Evolutionary conservation across 495 filamentous ascomycete genomes (phyloP), one percentile per base, ranked within the genome.

Genomic region (Neurospora pannonica): DNA sequence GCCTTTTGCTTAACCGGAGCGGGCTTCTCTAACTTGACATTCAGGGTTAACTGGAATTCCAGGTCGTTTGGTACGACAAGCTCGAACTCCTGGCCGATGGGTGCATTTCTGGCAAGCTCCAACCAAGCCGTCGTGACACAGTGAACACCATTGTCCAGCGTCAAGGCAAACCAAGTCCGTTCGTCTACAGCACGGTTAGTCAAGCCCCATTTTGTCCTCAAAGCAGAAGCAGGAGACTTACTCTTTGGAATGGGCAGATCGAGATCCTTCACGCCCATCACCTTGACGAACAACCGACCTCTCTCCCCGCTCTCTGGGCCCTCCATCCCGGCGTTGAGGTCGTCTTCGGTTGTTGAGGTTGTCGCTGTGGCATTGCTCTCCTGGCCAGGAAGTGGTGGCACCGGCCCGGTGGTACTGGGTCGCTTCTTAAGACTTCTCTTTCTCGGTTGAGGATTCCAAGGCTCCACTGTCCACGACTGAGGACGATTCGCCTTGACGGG

Each of bases 1-100:
- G 80, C 80, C 6, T 75, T 72, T 73, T 80, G 79, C 73, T 74
- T 84, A 38, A 87, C 84, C 31, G 88, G 82, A 46, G 90, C 89
- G 21, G 93, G 93, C 77, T 92, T 90, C 75, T 97, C 93, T 36
- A 97, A 86, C 85, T 97, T 98, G 74, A 95, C 96, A 75, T 98
- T 97, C 28, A 99, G 88, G 1, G 96, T 98, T 38, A 99, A 88
- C 79, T 98, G 95, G 82, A 99, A 99, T 81, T 99, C 96, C 31
- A 99, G 88, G 77, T 98, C 95, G 77, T 97, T 94, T 46, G 97
- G 92, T 46, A 99, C 96, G 71, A 98, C 95, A 43, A 99, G 90
- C 82, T 99, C 96, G 75, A 99, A 99, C 80, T 99, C 96, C 78
- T 99, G 96, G 24, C 96, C 96, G 77, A 99, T 98, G 4, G 97